Evolutionary conservation across 108 stramenopile species (phyloP).

Genomic region (Skeletonema grethae): DNA sequence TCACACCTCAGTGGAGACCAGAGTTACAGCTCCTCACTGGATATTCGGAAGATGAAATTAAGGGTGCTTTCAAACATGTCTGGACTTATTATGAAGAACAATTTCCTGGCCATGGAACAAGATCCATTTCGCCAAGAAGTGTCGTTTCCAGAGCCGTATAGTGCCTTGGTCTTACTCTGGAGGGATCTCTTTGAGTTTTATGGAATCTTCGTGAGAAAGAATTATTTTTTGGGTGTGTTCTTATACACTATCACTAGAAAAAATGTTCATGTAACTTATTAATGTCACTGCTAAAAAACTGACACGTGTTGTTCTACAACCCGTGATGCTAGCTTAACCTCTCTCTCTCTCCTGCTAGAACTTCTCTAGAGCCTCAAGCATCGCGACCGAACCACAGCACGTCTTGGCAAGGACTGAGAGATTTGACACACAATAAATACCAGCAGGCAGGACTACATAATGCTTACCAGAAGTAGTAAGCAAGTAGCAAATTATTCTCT

Average conservation of each 20-base stretch:
- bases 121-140: conserved; percentile 84
- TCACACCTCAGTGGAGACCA: conserved; percentile 82
- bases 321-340: too few relatives aligned
- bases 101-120: conserved; percentile 85
- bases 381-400: too few relatives aligned
- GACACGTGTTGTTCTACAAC: too few relatives aligned
- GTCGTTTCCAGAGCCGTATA: conserved; percentile 35
- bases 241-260: background rate
- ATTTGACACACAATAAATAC: too few relatives aligned
- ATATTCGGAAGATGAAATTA: conserved; percentile 73
- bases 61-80: conserved; percentile 76
- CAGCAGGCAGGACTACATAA: too few relatives aligned
- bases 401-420: too few relatives aligned
- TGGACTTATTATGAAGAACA: conserved; percentile 90
- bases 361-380: too few relatives aligned
- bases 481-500: too few relatives aligned
- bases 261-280: conserved; percentile 6
- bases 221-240: conserved; percentile 12
- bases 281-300: conserved; percentile 1
- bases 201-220: conserved; percentile 3
- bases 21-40: conserved; percentile 78
- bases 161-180: background rate
- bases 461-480: too few relatives aligned
- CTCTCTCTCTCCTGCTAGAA: too few relatives aligned
- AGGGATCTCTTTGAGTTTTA: background rate